phyloP scores from a whole-genome alignment of 2,329 filamentous ascomycete genomes.

The Cercospora canescens region DNA sequence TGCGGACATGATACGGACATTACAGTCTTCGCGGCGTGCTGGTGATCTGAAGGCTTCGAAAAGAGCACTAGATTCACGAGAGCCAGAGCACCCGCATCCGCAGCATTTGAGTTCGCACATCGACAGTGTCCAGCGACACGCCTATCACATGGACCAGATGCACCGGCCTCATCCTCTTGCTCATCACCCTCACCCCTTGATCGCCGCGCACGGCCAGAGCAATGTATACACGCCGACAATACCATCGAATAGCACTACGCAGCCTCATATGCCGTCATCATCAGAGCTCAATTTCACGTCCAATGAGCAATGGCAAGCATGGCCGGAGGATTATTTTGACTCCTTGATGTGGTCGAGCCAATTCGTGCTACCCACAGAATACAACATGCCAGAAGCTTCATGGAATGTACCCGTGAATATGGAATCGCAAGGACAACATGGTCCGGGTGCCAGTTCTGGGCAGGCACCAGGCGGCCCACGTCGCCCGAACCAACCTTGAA shows the following conservation, averaged over 20 bases:
- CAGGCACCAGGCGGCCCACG: not conserved
- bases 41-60: not conserved
- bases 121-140: not conserved
- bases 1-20: slow-evolving; percentile 13
- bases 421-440: not conserved
- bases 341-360: slow-evolving; percentile 8
- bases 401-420: not conserved
- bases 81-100: not conserved
- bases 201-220: not conserved
- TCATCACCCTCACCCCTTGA: not conserved
- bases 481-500: not conserved
- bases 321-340: slow-evolving; percentile 9
- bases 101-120: not conserved
- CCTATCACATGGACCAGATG: not conserved
- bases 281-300: not conserved
- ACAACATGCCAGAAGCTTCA: not conserved
- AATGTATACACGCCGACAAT: not conserved
- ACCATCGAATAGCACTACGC: not conserved
- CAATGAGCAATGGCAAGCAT: slow-evolving; percentile 12
- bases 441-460: not conserved
- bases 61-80: not conserved
- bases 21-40: not conserved
- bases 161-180: not conserved
- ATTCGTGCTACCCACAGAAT: slow-evolving; percentile 8
- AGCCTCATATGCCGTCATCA: not conserved